Conservation (phyloP, 306 rosid genomes). For the Cotoneaster glaucophyllus region DNA sequence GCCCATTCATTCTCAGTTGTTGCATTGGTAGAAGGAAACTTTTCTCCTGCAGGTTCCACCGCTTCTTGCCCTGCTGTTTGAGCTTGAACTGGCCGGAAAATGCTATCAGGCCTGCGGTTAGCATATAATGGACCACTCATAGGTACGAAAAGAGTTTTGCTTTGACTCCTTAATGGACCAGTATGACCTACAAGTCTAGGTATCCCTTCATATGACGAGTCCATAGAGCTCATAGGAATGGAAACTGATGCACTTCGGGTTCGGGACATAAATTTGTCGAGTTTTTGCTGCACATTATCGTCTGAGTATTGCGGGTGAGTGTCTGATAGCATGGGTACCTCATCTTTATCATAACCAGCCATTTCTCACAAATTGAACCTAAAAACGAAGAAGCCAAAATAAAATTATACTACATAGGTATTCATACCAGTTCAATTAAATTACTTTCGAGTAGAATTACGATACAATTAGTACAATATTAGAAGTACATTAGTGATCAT, state of each 20-base stretch:
- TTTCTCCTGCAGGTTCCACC: constrained; percentile 26
- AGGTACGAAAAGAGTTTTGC: constrained; percentile 43
- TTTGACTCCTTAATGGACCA: constrained; percentile 58
- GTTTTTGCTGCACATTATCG: constrained; percentile 25
- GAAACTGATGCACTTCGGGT: constrained; percentile 61
- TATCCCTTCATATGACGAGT: constrained; percentile 30
- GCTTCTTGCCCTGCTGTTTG: constrained; percentile 27
- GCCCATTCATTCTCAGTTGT: constrained; percentile 34
- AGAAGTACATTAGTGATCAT: background rate
- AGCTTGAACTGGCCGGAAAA: constrained; percentile 15
- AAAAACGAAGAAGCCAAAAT: background rate
- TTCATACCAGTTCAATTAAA: background rate
- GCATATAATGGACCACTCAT: constrained; percentile 62
- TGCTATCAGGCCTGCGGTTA: constrained; percentile 29
- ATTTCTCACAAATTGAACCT: constrained; percentile 38
- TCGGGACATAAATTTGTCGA: constrained; percentile 29
- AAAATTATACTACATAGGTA: background rate
- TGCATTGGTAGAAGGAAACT: constrained; percentile 24
- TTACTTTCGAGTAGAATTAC: background rate
- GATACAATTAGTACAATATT: background rate
- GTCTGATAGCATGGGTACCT: constrained; percentile 52
- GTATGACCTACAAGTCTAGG: constrained; percentile 59
- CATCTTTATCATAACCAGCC: constrained; percentile 51
- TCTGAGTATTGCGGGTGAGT: constrained; percentile 22
- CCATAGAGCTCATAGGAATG: constrained; percentile 43